phyloP scores from a whole-genome alignment of 129 eudicot genomes.

The Flaveria sonorensis region DNA sequence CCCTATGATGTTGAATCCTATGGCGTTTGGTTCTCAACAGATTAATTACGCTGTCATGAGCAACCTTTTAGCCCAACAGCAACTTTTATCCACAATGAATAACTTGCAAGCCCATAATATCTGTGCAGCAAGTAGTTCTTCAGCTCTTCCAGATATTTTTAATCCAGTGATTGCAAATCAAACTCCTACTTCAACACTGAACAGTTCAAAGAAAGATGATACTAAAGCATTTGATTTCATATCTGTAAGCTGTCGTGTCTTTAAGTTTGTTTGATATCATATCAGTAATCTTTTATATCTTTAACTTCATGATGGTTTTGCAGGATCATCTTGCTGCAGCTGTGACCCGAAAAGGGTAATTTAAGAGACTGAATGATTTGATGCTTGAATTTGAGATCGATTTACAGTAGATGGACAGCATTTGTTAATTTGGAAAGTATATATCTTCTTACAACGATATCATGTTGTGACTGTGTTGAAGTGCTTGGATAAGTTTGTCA shows the following conservation, averaged over 20 bases:
- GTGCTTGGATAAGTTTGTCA: conserved; percentile 12
- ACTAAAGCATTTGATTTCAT: conserved; percentile 94
- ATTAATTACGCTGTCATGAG: conserved; percentile 73
- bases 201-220: conserved; percentile 74
- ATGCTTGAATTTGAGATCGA: neutral
- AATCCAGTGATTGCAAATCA: conserved; percentile 62
- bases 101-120: conserved; percentile 58
- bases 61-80: conserved; percentile 75
- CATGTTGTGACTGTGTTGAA: conserved; percentile 23
- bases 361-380: conserved; percentile 29
- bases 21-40: conserved; percentile 60
- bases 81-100: conserved; percentile 70
- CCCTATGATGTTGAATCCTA: conserved; percentile 67
- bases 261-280: conserved; percentile 7
- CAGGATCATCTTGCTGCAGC: conserved; percentile 98
- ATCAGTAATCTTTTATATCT: neutral
- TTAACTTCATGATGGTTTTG: conserved; percentile 28
- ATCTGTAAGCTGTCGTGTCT: conserved; percentile 58
- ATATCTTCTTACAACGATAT: conserved; percentile 16
- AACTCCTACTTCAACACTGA: conserved; percentile 64
- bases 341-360: conserved; percentile 73
- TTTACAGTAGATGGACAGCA: neutral
- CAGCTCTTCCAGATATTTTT: conserved; percentile 81
- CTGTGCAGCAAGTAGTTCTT: conserved; percentile 43
- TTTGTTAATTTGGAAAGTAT: conserved; percentile 7